Evolutionary conservation across 2,329 filamentous ascomycete genomes (phyloP).

Genomic region (Lachnellula cervina): DNA sequence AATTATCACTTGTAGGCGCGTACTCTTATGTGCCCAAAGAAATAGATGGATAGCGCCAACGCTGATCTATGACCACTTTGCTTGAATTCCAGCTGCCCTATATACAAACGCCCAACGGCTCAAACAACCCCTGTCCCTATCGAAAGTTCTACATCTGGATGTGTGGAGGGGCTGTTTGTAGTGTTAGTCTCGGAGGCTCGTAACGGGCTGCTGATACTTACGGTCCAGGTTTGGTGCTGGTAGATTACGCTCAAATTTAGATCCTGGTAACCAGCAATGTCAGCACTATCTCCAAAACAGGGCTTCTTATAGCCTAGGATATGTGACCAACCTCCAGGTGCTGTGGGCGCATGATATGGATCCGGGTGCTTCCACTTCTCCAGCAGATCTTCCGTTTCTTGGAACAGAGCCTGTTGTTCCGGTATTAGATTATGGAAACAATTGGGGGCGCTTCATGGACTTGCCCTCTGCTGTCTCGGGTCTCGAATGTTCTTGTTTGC

Average conservation of each 20-base stretch:
- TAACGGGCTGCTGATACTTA: conserved; percentile 46
- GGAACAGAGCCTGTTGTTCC: conserved; percentile 65
- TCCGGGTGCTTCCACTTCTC: conserved; percentile 98
- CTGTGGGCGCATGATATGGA: conserved; percentile 82
- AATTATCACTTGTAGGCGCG: neutral
- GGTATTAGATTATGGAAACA: conserved; percentile 7
- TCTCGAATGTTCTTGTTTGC: conserved; percentile 82
- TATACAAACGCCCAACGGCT: conserved; percentile 12
- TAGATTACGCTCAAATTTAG: conserved; percentile 93
- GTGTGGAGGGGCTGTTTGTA: conserved; percentile 25
- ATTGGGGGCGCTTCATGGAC: neutral
- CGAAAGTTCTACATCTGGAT: conserved; percentile 15
- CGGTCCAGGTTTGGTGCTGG: conserved; percentile 74
- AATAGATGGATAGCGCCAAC: neutral
- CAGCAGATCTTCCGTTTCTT: conserved; percentile 82
- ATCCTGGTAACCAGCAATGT: conserved; percentile 51
- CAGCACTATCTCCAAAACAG: conserved; percentile 2
- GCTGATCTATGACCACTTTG: neutral
- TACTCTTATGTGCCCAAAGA: too few species aligned
- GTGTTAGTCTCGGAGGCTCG: conserved; percentile 6
- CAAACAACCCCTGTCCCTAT: neutral
- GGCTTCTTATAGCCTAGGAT: neutral
- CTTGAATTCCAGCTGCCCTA: conserved; percentile 5
- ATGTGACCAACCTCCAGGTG: conserved; percentile 72
- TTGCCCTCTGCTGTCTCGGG: conserved; percentile 73